Evolutionary conservation across 805 yeast genomes (phyloP).

Genomic region (Saccharomyces jurei): DNA sequence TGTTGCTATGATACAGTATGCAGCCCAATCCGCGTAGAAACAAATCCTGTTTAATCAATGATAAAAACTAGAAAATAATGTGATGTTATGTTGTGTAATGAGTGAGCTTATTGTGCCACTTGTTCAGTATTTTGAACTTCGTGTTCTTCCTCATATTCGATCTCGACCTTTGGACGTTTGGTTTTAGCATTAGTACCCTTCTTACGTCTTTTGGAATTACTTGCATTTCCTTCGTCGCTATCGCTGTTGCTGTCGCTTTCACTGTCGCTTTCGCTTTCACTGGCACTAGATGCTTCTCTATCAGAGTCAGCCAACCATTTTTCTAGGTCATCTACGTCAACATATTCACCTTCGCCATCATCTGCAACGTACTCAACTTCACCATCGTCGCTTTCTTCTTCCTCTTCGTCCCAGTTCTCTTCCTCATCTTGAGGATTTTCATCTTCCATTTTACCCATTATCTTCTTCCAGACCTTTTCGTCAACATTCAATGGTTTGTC

Average conservation of each 20-base stretch:
- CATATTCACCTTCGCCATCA: conserved; percentile 82
- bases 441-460: conserved; percentile 73
- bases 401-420: conserved; percentile 43
- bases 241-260: conserved; percentile 34
- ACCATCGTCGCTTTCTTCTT: conserved; percentile 52
- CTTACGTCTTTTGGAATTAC: conserved; percentile 33
- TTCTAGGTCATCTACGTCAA: conserved; percentile 88
- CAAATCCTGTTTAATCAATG: neutral
- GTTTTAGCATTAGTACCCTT: conserved; percentile 31
- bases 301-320: conserved; percentile 68
- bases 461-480: conserved; percentile 91
- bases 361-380: conserved; percentile 86
- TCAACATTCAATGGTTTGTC: conserved; percentile 96
- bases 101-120: conserved; percentile 14
- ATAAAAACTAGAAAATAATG: neutral
- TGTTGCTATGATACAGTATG: neutral
- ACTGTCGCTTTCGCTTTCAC: conserved; percentile 31
- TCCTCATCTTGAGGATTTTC: conserved; percentile 46
- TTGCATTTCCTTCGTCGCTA: conserved; percentile 32
- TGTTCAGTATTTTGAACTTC: conserved; percentile 29
- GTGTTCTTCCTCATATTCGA: conserved; percentile 73
- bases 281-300: conserved; percentile 25
- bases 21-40: neutral
- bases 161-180: conserved; percentile 68
- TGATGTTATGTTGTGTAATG: neutral